phyloP scores from a whole-genome alignment of 2,329 filamentous ascomycete species.

The Ophiocordyceps camponoti-rufipedis region DNA sequence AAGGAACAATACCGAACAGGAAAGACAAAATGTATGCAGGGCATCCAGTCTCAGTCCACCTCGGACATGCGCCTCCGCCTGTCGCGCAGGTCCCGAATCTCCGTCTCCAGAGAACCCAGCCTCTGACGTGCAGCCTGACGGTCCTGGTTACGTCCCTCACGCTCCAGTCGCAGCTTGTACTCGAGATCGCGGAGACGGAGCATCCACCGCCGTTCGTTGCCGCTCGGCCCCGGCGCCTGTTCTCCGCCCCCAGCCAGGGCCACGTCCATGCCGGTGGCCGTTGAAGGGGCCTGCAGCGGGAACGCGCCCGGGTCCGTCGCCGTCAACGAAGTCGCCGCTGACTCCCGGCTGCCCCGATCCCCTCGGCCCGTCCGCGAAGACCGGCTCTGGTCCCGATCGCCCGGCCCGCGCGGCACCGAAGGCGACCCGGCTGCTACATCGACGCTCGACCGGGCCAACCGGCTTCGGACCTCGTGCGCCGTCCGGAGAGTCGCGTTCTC shows the following conservation, averaged over 20 bases:
- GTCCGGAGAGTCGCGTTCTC: slow-evolving; percentile 53
- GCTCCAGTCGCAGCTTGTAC: slow-evolving; percentile 70
- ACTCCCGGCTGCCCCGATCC: slow-evolving; percentile 12
- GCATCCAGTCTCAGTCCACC: slow-evolving; percentile 5
- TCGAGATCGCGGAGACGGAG: slow-evolving; percentile 76
- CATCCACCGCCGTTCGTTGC: slow-evolving; percentile 59
- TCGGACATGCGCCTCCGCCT: slow-evolving; percentile 30
- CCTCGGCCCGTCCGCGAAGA: slow-evolving; percentile 11
- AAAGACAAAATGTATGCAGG: too few relatives aligned
- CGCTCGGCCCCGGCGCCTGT: slow-evolving; percentile 5
- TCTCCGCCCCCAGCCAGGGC: slow-evolving; percentile 5
- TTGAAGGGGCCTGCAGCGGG: not conserved
- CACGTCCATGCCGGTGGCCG: slow-evolving; percentile 10
- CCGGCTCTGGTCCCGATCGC: slow-evolving; percentile 27
- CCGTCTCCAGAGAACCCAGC: slow-evolving; percentile 54
- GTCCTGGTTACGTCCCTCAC: slow-evolving; percentile 73
- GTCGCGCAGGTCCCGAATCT: slow-evolving; percentile 52
- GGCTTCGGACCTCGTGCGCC: slow-evolving; percentile 37
- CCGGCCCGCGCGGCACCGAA: slow-evolving; percentile 30
- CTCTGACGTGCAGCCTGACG: slow-evolving; percentile 66
- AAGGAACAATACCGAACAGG: too few relatives aligned
- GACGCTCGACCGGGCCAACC: slow-evolving; percentile 23
- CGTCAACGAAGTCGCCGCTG: slow-evolving; percentile 6
- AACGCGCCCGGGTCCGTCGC: not conserved
- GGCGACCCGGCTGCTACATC: slow-evolving; percentile 24